Evolutionary conservation across 164 flowering plant genomes (phyloP).

Genomic region (Stephania japonica): DNA sequence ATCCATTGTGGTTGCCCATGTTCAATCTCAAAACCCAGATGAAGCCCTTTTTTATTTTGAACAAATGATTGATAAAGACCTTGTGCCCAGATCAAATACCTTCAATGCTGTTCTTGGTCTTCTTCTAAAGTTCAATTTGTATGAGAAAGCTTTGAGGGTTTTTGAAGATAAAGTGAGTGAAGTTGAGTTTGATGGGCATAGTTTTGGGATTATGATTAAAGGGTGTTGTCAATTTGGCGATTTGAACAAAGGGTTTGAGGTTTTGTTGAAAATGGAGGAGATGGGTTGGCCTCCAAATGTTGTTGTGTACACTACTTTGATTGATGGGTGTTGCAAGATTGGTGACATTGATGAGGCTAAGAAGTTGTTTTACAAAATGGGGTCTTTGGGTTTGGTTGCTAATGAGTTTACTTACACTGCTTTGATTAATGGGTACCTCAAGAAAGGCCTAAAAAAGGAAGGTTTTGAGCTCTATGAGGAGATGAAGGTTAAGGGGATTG

Average conservation of each 20-base stretch:
- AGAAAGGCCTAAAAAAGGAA: slow-evolving; percentile 45
- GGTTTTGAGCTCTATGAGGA: slow-evolving; percentile 62
- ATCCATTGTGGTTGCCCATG: slow-evolving; percentile 32
- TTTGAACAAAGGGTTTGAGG: slow-evolving; percentile 39
- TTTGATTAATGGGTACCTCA: slow-evolving; percentile 63
- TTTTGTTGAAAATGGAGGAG: slow-evolving; percentile 35
- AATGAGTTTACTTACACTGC: slow-evolving; percentile 59
- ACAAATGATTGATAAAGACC: slow-evolving; percentile 34
- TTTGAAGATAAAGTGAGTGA: slow-evolving; percentile 27
- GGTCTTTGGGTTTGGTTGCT: slow-evolving; percentile 46
- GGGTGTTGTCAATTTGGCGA: slow-evolving; percentile 53
- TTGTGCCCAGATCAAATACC: slow-evolving; percentile 32
- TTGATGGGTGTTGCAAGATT: slow-evolving; percentile 64
- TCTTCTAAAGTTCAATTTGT: slow-evolving; percentile 26
- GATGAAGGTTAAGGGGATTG: slow-evolving; percentile 49
- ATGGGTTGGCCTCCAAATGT: slow-evolving; percentile 45
- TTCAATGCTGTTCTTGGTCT: slow-evolving; percentile 36
- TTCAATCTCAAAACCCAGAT: slow-evolving; percentile 31
- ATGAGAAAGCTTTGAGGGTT: slow-evolving; percentile 39
- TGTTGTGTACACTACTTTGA: slow-evolving; percentile 61
- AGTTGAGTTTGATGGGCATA: slow-evolving; percentile 40
- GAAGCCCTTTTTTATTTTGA: slow-evolving; percentile 34
- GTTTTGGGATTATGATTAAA: slow-evolving; percentile 62
- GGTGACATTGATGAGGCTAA: slow-evolving; percentile 8
- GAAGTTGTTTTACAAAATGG: slow-evolving; percentile 48